phyloP scores from a whole-genome alignment of 2,329 filamentous ascomycete genomes.

The Aspergillus floridensis region DNA sequence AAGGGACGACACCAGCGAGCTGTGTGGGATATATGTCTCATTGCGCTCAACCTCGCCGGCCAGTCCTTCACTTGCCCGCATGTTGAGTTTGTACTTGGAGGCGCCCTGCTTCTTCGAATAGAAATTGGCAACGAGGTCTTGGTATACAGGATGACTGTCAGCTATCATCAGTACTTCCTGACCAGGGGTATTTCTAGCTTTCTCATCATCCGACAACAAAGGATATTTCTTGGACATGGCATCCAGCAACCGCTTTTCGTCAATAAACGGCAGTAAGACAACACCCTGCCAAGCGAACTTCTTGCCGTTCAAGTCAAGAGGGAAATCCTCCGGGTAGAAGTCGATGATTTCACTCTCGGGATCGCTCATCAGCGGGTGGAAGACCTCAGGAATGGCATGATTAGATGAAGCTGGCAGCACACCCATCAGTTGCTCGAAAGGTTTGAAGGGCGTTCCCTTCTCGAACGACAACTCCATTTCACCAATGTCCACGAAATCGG shows the following conservation, averaged over 20 bases:
- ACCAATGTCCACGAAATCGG: conserved; percentile 82
- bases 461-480: conserved; percentile 79
- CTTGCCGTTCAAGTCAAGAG: conserved; percentile 92
- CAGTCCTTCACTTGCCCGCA: conserved; percentile 71
- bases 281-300: conserved; percentile 99
- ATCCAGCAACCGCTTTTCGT: conserved; percentile 77
- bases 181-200: conserved; percentile 73
- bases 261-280: conserved; percentile 90
- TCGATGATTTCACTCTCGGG: conserved; percentile 89
- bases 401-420: conserved; percentile 91
- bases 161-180: conserved; percentile 81
- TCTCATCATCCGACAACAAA: conserved; percentile 72
- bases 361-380: conserved; percentile 87
- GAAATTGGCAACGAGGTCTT: conserved; percentile 78
- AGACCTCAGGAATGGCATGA: conserved; percentile 82
- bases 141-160: conserved; percentile 79
- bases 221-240: conserved; percentile 84
- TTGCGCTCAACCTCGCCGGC: conserved; percentile 79
- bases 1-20: conserved; percentile 74
- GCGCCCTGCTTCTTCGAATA: conserved; percentile 83
- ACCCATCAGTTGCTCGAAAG: conserved; percentile 98
- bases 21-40: conserved; percentile 79
- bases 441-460: conserved; percentile 79
- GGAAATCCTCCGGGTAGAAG: conserved; percentile 94
- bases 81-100: conserved; percentile 68